Percentiles rank a stretch among this genome's conserved stretches.
Conservation (phyloP, 805 yeast genomes). For the Saccharomyces eubayanus region DNA sequence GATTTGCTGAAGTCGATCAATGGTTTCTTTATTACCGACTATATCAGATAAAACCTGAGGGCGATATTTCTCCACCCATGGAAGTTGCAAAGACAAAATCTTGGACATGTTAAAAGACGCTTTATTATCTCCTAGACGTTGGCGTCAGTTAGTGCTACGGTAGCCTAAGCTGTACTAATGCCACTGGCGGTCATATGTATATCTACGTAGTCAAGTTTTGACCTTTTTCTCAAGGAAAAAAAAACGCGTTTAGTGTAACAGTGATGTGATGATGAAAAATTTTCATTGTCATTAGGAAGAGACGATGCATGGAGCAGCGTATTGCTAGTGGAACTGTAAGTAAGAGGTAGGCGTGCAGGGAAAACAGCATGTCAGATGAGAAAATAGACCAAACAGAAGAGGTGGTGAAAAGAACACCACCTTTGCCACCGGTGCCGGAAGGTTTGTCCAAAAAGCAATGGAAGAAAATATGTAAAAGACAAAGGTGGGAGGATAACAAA, state of each 20-base stretch:
- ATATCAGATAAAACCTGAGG: conserved; percentile 73
- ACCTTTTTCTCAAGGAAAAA: background rate
- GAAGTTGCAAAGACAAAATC: conserved; percentile 25
- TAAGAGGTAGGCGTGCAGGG: background rate
- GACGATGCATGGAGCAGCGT: background rate
- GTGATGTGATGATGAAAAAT: background rate
- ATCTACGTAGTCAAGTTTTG: background rate
- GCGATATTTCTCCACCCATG: conserved; percentile 92
- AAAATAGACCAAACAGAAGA: background rate
- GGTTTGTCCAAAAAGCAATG: conserved; percentile 84
- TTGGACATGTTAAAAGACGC: conserved; percentile 5
- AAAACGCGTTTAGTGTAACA: background rate
- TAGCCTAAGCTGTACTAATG: background rate
- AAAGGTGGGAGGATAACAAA: conserved; percentile 55
- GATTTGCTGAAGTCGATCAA: conserved; percentile 72
- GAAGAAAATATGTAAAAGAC: conserved; percentile 58
- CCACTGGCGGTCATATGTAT: background rate
- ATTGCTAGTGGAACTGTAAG: background rate
- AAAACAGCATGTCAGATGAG: background rate
- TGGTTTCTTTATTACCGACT: conserved; percentile 89
- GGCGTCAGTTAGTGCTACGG: background rate
- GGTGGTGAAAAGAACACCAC: conserved; percentile 8
- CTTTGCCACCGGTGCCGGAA: conserved; percentile 48
- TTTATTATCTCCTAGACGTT: background rate
- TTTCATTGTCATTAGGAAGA: background rate